Base-by-base conservation (phyloP, 805 yeast species). In the Barnettozyma vustinii region DNA sequence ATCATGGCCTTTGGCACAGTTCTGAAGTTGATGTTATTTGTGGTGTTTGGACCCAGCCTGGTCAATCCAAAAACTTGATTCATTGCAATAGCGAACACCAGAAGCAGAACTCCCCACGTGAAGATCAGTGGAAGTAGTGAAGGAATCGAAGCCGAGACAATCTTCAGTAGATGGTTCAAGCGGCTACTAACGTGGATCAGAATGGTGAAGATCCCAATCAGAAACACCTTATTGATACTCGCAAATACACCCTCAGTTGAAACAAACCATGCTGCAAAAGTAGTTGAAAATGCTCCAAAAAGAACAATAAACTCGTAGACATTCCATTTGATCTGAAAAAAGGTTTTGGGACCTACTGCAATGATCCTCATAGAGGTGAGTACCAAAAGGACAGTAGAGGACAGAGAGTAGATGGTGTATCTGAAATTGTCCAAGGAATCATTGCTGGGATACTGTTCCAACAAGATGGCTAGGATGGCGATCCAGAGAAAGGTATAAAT, bases 51-150 rank as follows among this genome's bases (percentile, higher is more conserved):
- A 0, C 98, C 97, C 2, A 85, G 61, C 59, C 82, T 82, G 0
- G 97, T 89, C 43, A 89, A 64, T 0, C 98, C 98, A 69, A 92
- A 94, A 21, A 89, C 77, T 66, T 94, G 98, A 61, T 90, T 92
- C 70, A 91, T 63, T 1, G 97, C 97, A 66, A 92, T 88, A 2
- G 97, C 96, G 70, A 79, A 92, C 1, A 87, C 89, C 59, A 92
- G 63, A 61, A 85, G 92, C 49, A 92, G 65, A 27, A 88, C 81
- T 23, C 80, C 74, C 97, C 98, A 92, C 0, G 97, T 89, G 58
- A 84, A 83, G 21, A 84, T 66, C 56, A 94, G 71, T 16, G 95
- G 80, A 2, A 80, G 54, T 42, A 94, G 70, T 0, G 89, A 77
- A 0, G 91, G 85, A 44, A 89, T 70, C 65, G 95, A 82, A 0